These are phyloP conservation scores for Arthrobotrys entomopaga DNA, from an alignment of 2,329 filamentous ascomycete genomes.

Conservation along the genomic window DNA sequence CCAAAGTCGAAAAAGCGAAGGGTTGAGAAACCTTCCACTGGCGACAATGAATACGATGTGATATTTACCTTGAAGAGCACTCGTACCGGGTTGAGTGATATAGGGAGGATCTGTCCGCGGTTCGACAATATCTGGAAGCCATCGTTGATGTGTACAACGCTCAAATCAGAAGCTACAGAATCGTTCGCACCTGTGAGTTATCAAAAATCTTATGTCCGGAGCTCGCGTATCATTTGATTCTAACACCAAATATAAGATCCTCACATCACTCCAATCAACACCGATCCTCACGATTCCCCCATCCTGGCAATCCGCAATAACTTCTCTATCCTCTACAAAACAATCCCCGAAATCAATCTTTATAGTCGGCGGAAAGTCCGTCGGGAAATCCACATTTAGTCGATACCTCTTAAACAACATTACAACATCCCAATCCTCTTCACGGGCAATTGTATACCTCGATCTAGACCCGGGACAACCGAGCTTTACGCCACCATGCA, in stretches of 20 bases:
- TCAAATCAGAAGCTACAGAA: constrained; percentile 57
- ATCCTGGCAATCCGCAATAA: constrained; percentile 51
- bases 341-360: constrained; percentile 50
- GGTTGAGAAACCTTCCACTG: constrained; percentile 24
- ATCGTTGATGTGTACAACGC: constrained; percentile 62
- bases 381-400: constrained; percentile 57
- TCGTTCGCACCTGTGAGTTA: constrained; percentile 58
- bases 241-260: constrained; percentile 60
- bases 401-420: constrained; percentile 51
- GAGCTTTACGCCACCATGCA: constrained; percentile 76
- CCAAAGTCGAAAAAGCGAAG: constrained; percentile 48
- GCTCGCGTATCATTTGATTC: constrained; percentile 62
- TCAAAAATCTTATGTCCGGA: constrained; percentile 10
- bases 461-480: constrained; percentile 83
- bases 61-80: constrained; percentile 69
- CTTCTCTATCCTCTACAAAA: constrained; percentile 38
- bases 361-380: constrained; percentile 57
- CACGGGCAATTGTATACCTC: constrained; percentile 68
- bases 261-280: constrained; percentile 59
- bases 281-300: constrained; percentile 60
- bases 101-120: constrained; percentile 73
- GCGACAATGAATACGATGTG: constrained; percentile 62
- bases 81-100: constrained; percentile 65
- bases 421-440: constrained; percentile 58
- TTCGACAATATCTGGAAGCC: constrained; percentile 73